Conservation (phyloP, 2,329 filamentous ascomycete species). For the Blumeriella jaapii region DNA sequence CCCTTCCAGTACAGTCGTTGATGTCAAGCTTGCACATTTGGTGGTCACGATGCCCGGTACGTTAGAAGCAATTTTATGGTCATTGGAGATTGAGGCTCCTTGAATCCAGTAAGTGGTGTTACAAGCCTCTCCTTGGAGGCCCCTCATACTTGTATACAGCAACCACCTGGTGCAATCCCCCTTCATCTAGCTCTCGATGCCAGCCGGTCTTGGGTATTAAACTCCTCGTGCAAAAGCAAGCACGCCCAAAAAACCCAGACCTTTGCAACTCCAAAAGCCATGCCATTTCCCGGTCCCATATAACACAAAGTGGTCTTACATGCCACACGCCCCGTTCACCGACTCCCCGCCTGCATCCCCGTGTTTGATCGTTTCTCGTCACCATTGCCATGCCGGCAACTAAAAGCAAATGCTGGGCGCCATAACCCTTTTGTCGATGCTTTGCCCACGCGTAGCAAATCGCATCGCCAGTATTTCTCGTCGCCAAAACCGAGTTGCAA, state of each 20-base stretch:
- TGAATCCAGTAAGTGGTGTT: background rate
- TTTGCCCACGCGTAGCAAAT: background rate
- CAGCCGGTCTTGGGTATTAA: slow-evolving; percentile 4
- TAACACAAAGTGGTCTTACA: too few relatives aligned
- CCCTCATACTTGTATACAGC: too few relatives aligned
- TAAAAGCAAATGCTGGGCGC: background rate
- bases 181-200: background rate
- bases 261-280: slow-evolving; percentile 5
- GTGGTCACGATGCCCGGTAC: background rate
- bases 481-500: background rate
- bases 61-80: slow-evolving; percentile 2
- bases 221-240: slow-evolving; percentile 2
- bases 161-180: background rate
- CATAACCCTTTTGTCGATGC: background rate
- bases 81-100: slow-evolving; percentile 4
- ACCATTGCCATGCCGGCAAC: slow-evolving; percentile 2
- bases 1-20: too few relatives aligned
- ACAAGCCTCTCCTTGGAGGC: background rate
- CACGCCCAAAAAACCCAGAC: background rate
- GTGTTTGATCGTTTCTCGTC: background rate
- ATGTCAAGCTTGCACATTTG: too few relatives aligned
- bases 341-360: background rate
- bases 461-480: background rate
- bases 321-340: slow-evolving; percentile 2
- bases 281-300: too few relatives aligned